Conservation (phyloP, 2,329 filamentous ascomycete genomes). For the Sarocladium brachiariae region DNA sequence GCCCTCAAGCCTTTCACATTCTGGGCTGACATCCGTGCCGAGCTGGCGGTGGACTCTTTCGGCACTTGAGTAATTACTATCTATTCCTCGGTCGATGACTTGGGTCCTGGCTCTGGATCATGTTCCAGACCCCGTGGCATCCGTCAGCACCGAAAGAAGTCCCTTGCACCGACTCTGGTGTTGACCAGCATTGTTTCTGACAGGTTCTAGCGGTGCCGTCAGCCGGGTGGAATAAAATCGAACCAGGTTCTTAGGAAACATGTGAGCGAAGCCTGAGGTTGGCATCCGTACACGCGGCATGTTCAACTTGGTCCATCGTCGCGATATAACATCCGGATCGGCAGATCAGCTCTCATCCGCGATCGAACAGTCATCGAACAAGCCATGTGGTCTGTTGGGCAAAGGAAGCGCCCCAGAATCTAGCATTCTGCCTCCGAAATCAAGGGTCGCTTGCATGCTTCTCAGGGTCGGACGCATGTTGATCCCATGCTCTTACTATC, state of each 20-base stretch:
- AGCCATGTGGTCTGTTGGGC: not conserved
- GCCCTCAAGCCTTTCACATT: slow-evolving; percentile 3
- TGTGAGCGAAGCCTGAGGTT: no score
- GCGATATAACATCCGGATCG: not conserved
- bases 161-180: not conserved
- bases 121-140: not conserved
- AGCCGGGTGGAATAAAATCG: not conserved
- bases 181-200: not conserved
- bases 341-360: not conserved
- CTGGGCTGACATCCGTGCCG: not conserved
- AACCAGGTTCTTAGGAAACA: no score
- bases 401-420: no score
- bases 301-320: not conserved
- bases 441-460: not conserved
- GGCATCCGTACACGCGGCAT: not conserved
- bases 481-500: not conserved
- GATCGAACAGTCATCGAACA: slow-evolving; percentile 7
- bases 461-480: slow-evolving; percentile 1
- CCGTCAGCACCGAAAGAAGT: not conserved
- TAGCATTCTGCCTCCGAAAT: no score
- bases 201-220: slow-evolving; percentile 1
- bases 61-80: not conserved
- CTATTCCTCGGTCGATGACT: not conserved
- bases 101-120: not conserved
- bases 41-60: not conserved